A percentile compares a stretch with the other conserved stretches of the same genome.
Evolutionary conservation across 2,329 filamentous ascomycete species (phyloP).

Genomic region (Akanthomyces dipterigenus): DNA sequence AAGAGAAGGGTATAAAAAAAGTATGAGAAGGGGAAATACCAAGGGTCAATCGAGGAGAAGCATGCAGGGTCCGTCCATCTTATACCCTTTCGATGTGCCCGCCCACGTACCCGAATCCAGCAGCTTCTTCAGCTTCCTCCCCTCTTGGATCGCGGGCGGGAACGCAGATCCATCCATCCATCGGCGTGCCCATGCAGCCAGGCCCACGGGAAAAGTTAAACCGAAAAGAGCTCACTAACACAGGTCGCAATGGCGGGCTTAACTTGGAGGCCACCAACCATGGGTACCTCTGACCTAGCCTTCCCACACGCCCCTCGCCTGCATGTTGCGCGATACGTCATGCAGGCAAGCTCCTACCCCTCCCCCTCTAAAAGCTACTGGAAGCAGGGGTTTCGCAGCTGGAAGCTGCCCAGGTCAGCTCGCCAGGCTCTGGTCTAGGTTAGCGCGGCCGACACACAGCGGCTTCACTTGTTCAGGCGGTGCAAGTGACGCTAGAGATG

Average conservation of each 20-base stretch:
- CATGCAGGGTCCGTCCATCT: constrained; percentile 14
- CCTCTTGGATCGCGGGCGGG: neutral
- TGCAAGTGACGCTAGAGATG: neutral
- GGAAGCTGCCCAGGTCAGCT: neutral
- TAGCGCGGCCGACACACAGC: neutral
- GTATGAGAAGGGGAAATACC: neutral
- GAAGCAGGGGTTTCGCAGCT: neutral
- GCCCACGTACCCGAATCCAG: neutral
- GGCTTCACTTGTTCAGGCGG: neutral
- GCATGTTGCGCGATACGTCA: constrained; percentile 7
- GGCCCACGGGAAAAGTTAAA: neutral
- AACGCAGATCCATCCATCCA: constrained; percentile 5
- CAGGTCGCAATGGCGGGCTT: neutral
- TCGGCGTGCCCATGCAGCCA: neutral
- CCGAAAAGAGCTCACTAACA: neutral
- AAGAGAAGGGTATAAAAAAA: neutral
- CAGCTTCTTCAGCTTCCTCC: neutral
- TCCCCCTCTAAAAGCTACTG: neutral
- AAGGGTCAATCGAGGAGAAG: neutral
- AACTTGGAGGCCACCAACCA: constrained; percentile 1
- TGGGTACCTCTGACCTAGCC: neutral
- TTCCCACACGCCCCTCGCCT: neutral
- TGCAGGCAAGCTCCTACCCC: neutral
- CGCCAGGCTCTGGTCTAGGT: neutral
- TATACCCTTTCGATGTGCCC: constrained; percentile 14